Evolutionary conservation across 257 asterid species (phyloP).

Genomic region (Gynochthodes officinalis): DNA sequence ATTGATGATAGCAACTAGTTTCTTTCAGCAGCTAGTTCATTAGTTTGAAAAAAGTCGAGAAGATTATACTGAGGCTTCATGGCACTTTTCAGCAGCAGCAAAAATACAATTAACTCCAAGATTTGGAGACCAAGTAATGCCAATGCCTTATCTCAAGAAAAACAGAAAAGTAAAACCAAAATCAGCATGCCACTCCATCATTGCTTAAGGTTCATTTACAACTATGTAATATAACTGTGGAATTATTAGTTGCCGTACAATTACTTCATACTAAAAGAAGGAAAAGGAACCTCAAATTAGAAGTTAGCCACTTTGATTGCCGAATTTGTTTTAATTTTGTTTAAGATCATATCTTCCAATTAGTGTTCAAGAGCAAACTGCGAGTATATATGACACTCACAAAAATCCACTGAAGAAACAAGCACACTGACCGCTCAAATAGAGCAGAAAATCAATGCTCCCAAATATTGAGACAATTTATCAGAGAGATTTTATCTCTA

Average conservation of each 20-base stretch:
- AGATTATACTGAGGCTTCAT: constrained; percentile 52
- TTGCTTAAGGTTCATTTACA: background rate
- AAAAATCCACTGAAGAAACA: background rate
- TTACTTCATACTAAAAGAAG: background rate
- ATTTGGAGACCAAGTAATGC: constrained; percentile 51
- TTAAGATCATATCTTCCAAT: no score
- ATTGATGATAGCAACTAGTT: constrained; percentile 59
- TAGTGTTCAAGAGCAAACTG: background rate
- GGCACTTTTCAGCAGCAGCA: constrained; percentile 49
- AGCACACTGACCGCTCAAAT: background rate
- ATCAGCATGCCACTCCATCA: background rate
- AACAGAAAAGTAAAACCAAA: background rate
- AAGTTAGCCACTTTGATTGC: background rate
- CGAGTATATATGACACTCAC: background rate
- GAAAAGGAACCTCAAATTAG: background rate
- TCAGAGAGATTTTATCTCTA: background rate
- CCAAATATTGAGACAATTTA: background rate
- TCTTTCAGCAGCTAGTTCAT: constrained; percentile 38
- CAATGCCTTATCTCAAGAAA: constrained; percentile 46
- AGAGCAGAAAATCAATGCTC: background rate
- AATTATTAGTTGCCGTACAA: background rate
- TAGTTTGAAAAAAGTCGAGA: constrained; percentile 44
- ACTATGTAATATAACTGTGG: background rate
- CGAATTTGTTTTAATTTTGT: background rate
- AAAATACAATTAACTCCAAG: constrained; percentile 55